These are phyloP conservation scores for Niebla homalea DNA, from an alignment of 495 filamentous ascomycete species.

Conservation along the genomic window DNA sequence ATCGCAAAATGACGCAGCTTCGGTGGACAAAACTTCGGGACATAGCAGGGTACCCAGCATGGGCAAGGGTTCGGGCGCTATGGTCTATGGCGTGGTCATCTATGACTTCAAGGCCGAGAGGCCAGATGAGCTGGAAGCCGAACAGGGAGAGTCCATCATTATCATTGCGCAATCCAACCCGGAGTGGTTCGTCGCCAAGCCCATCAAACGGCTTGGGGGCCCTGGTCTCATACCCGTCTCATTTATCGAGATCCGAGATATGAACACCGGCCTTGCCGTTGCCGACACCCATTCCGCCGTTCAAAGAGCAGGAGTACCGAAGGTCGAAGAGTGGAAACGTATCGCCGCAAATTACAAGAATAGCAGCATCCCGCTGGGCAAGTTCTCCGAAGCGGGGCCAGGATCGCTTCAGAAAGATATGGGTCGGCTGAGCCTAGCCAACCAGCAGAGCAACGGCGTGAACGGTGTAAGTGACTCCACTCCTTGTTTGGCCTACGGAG, in stretches of 20 bases:
- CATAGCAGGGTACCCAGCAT: constrained; percentile 38
- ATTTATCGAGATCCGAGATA: constrained; percentile 92
- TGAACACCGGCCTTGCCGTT: constrained; percentile 73
- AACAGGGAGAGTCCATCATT: constrained; percentile 89
- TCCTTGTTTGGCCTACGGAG: background rate
- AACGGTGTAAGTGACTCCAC: constrained; percentile 19
- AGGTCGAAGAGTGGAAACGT: constrained; percentile 98
- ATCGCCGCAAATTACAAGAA: constrained; percentile 99
- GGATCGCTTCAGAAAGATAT: constrained; percentile 50
- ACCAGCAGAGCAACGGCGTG: constrained; percentile 30
- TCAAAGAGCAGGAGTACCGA: constrained; percentile 79
- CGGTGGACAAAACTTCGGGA: constrained; percentile 4
- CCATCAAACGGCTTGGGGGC: constrained; percentile 85
- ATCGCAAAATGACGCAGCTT: constrained; percentile 8
- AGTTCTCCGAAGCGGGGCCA: constrained; percentile 50
- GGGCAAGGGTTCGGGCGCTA: constrained; percentile 56
- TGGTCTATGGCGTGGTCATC: constrained; percentile 92
- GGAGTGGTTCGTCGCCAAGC: constrained; percentile 99
- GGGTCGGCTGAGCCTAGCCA: constrained; percentile 64
- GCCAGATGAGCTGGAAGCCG: constrained; percentile 89
- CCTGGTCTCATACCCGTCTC: constrained; percentile 93
- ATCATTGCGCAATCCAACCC: constrained; percentile 99
- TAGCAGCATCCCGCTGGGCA: constrained; percentile 89
- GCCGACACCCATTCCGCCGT: constrained; percentile 77
- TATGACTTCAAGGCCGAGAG: constrained; percentile 96